These are phyloP conservation scores for Aureobasidium sp. DNA, from an alignment of 2,329 filamentous ascomycete genomes.

Conservation along the genomic window DNA sequence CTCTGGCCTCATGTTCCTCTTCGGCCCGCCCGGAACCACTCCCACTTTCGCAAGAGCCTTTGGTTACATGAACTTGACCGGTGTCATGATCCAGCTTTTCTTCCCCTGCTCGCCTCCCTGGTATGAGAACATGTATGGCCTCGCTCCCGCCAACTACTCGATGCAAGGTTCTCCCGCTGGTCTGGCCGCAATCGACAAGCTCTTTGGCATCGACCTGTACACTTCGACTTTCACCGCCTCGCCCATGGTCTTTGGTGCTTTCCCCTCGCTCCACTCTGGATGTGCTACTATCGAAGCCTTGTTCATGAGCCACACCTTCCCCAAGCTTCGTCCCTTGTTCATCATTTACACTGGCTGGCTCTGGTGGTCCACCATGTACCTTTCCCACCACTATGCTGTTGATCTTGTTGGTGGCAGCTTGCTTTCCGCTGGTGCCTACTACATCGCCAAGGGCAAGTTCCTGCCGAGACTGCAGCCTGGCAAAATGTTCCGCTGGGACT, in stretches of 20 bases:
- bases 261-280: constrained; percentile 86
- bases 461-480: constrained; percentile 74
- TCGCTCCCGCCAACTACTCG: constrained; percentile 86
- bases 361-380: constrained; percentile 98
- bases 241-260: constrained; percentile 88
- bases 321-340: constrained; percentile 70
- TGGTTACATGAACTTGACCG: constrained; percentile 85
- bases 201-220: constrained; percentile 90
- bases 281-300: constrained; percentile 84
- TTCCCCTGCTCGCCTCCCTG: constrained; percentile 94
- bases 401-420: constrained; percentile 83
- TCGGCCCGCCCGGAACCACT: constrained; percentile 75
- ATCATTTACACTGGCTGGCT: constrained; percentile 84
- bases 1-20: constrained; percentile 75
- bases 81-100: constrained; percentile 78
- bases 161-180: constrained; percentile 87
- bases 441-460: constrained; percentile 71
- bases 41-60: constrained; percentile 82
- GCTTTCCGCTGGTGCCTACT: constrained; percentile 58
- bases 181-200: constrained; percentile 76
- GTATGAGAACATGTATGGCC: constrained; percentile 90
- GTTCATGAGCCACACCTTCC: constrained; percentile 91
- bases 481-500: constrained; percentile 88
- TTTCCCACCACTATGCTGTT: constrained; percentile 94
- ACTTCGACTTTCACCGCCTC: constrained; percentile 87